These are phyloP conservation scores for Carallia pectinifolia DNA, from an alignment of 345 rosid species.

Conservation along the genomic window DNA sequence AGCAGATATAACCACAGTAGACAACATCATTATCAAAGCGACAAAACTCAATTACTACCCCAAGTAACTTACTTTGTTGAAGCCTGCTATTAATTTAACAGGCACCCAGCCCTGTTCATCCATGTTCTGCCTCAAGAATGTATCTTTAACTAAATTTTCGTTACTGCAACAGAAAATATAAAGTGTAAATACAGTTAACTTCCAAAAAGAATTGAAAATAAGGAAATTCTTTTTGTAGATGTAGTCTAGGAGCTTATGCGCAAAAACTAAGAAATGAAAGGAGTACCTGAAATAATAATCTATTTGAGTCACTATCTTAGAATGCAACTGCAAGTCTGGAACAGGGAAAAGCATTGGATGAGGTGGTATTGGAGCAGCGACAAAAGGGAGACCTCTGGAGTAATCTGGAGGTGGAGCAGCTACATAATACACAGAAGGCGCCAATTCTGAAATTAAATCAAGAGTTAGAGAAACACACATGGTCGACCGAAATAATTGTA, in stretches of 20 bases:
- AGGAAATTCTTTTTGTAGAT: constrained; percentile 1
- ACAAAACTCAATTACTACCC: constrained; percentile 10
- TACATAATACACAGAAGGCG: constrained; percentile 49
- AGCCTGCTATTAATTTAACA: constrained; percentile 63
- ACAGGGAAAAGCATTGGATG: constrained; percentile 43
- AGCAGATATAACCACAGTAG: constrained; percentile 3
- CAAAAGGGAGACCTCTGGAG: constrained; percentile 46
- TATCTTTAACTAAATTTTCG: constrained; percentile 73
- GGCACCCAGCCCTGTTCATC: constrained; percentile 90
- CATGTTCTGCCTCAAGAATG: constrained; percentile 75
- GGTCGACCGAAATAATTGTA: constrained; percentile 4
- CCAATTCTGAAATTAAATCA: constrained; percentile 43
- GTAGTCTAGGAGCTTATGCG: not conserved
- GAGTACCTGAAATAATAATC: constrained; percentile 80
- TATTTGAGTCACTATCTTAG: constrained; percentile 59
- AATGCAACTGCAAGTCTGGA: constrained; percentile 52
- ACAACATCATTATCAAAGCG: constrained; percentile 4
- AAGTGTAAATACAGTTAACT: constrained; percentile 20
- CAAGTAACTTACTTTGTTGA: constrained; percentile 63
- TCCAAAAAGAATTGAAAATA: constrained; percentile 1
- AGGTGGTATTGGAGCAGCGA: constrained; percentile 38
- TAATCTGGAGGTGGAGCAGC: constrained; percentile 40
- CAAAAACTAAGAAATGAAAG: constrained; percentile 10
- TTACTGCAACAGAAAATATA: constrained; percentile 53
- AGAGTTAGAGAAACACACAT: constrained; percentile 23